Base-by-base conservation (phyloP, 1,284 basidiomycete species). In the Tilletia horrida region DNA sequence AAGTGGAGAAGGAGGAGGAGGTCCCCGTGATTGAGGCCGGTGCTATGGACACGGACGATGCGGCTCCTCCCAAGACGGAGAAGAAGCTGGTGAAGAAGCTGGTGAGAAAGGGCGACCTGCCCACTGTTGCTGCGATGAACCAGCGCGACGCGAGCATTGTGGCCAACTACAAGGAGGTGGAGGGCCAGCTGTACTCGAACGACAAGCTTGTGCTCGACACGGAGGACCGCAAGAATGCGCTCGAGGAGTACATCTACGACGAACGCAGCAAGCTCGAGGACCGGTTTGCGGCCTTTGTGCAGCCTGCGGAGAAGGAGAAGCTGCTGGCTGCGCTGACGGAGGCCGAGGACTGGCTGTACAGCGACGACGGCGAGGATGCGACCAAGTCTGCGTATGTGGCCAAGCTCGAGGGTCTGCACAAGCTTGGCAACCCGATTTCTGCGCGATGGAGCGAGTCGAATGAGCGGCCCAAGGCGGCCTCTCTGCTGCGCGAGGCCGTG, bases 161-260 rank as follows among this genome's bases (percentile, higher is more conserved):
- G 2, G 71, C 73, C 13, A 67, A 70, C 55, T 70, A 78, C 67
- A 81, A 80, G 76, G 78, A 81, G 72, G 65, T 63, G 59, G 79
- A 81, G 68, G 76, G 76, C 27, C 66, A 79, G 71, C 73, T 81
- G 68, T 74, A 78, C 70, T 73, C 77, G 43, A 77, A 73, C 67
- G 79, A 81, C 76, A 81, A 80, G 75, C 78, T 81, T 47, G 79
- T 81, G 62, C 70, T 77, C 44, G 79, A 81, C 77, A 81, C 79
- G 35, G 63, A 64, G 45, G 61, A 81, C 76, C 74, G 78, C 43
- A 80, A 80, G 75, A 81, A 81, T 63, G 79, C 79, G 3, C 73
- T 81, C 55, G 79, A 81, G 68, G 79, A 81, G 71, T 79, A 74
- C 74, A 79, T 81, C 67, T 81, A 81, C 73, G 79, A 81, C 72